phyloP scores from a whole-genome alignment of 495 filamentous ascomycete genomes.

The Aspergillus indologenus region DNA sequence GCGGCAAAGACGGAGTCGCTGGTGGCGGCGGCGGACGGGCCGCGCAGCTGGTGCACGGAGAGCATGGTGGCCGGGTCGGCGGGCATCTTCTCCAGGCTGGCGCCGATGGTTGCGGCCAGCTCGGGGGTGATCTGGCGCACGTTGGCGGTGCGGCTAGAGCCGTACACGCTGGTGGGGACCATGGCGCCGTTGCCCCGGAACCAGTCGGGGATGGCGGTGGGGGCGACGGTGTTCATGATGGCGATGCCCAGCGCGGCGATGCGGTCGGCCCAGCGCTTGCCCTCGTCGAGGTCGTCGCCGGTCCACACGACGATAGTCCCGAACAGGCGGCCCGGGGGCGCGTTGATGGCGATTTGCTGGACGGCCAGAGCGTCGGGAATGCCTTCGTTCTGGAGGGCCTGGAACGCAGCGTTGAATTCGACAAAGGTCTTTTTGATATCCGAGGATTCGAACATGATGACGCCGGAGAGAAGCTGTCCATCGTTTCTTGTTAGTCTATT shows the following conservation, averaged over 20 bases:
- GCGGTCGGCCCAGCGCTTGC: conserved; percentile 28
- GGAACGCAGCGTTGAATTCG: conserved; percentile 26
- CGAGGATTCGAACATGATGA: conserved; percentile 30
- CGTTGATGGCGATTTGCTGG: conserved; percentile 27
- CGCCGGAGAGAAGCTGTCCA: conserved; percentile 31
- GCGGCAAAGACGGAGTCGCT: conserved; percentile 27
- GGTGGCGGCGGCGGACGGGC: conserved; percentile 1
- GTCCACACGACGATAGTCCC: conserved; percentile 31
- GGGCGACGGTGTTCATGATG: conserved; percentile 27
- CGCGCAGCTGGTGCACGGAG: conserved; percentile 33
- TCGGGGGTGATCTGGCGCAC: conserved; percentile 21
- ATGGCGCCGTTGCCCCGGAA: conserved; percentile 14
- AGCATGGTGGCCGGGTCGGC: conserved; percentile 21
- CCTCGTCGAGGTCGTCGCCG: conserved; percentile 22
- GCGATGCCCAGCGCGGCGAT: conserved; percentile 26
- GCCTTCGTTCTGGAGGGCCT: conserved; percentile 15
- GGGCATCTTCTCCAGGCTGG: conserved; percentile 25
- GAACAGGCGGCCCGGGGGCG: conserved; percentile 24
- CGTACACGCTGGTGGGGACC: conserved; percentile 21
- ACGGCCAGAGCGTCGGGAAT: conserved; percentile 26
- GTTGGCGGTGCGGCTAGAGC: conserved; percentile 24
- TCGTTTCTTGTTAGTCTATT: neutral
- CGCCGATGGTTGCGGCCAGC: conserved; percentile 22
- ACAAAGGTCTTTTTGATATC: conserved; percentile 20
- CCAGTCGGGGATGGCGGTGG: conserved; percentile 25